Evolutionary conservation across 371 early-diverging fungal genomes (phyloP), one percentile per base, ranked within the genome.

Genomic region (Smittium mucronatum): DNA sequence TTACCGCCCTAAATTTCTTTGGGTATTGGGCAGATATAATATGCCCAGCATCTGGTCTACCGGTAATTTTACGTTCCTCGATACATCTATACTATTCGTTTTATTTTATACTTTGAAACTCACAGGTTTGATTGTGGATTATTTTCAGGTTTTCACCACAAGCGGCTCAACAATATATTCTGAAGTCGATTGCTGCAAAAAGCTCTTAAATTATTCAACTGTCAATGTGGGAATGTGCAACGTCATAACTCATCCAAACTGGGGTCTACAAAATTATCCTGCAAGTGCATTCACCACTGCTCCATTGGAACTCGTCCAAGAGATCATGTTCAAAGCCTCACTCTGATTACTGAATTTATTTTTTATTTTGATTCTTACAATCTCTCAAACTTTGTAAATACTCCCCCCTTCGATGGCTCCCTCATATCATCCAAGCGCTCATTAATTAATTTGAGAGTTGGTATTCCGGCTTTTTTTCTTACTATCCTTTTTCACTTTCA

Each of bases 41-140:
- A 36, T 94, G 94, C 75, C 95, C 95, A n/a, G 90, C 92, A 34
- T 91, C 92, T 8, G 95, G 95, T 1, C 89, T 85, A 78, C 91
- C 95, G 0, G 69, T 68, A 36, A 58, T 5, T 36, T n/a, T 33
- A 30, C 33, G n/a, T 85, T 89, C 63, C 32, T 59, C 61, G 66
- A 2, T 67, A 16, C 33, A 26, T 28, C 61, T 0, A 73, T 70
- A 31, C 2, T 67, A 25, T 33, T 30, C 66, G 47, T 11, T 47
- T 47, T 5, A 47, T 47, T 47, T 47, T 47, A 11, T 47, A 11
- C 5, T 11, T 47, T 47, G 47, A 29, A 28, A 16, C 29, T 2
- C 28, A 28, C 26, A 33, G 31, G 36, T 34, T 1, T 33, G 64
- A 8, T 29, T 2, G 26, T 68, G 64, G 61, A 57, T 67, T 47